Base-by-base conservation (phyloP, 2,329 filamentous ascomycete species). In the Trichoderma arundinaceum region DNA sequence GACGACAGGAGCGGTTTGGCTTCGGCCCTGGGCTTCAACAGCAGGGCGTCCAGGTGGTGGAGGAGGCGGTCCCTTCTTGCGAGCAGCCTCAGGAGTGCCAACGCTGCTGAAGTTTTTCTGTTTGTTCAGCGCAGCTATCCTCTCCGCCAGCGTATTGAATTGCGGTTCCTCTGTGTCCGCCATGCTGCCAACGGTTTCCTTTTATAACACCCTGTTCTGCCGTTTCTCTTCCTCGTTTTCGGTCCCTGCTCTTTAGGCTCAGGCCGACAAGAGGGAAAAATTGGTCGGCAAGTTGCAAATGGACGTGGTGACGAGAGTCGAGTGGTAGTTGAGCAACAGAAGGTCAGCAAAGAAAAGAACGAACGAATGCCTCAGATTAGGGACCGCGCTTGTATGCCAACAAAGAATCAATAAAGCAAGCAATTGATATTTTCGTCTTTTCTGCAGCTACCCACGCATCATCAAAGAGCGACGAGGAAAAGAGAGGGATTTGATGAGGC, bases 121-220 rank as follows among this genome's bases (percentile, higher is more conserved):
- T 72, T 80, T 78, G 70, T 89, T 89, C 68, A 90, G 80, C 35
- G 87, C 87, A 9, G 87, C 86, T 68, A 89, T 89, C 60, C 87
- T 82, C 75, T 88, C 86, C 4, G 85, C 82, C 32, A 90, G 80
- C 7, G 83, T 84, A 66, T 79, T 87, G 74, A 87, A 88, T 68
- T 84, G 84, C 44, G 86, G 86, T 72, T 89, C 87, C 71, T 88
- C 85, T 51, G 82, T 79, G 60, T 89, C 87, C 7, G 85, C 81
- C 87, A 89, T 89, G 66, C 58, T 69, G 41, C 13, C 32, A n/a
- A 17, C 13, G 9, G 22, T 28, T 8, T 22, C 35, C 12, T 39
- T 28, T 1, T n/a, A 28, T 28, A 28, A 28, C 22, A 28, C 1
- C 41, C 17, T 46, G 4, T 46, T 10, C 9, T 22, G 4, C 13